These are phyloP conservation scores for Ganoderma boninense DNA, from an alignment of 1,284 basidiomycete species.

Conservation along the genomic window DNA sequence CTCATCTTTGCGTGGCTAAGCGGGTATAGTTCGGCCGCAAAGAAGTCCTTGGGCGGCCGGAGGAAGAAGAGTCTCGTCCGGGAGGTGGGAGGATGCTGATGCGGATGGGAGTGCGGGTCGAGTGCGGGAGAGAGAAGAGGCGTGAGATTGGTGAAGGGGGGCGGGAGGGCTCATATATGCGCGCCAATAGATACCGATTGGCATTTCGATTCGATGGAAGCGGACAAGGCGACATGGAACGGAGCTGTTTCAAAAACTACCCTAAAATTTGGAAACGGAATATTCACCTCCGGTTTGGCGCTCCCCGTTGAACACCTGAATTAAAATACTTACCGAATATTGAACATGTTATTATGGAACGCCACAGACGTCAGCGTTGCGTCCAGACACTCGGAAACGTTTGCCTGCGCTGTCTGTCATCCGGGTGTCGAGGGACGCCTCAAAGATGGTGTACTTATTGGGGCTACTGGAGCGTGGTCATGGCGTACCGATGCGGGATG, in stretches of 20 bases:
- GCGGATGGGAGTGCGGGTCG: no score
- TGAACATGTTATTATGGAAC: background rate
- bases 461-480: no score
- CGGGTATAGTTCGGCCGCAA: conserved; percentile 28
- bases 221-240: conserved; percentile 1
- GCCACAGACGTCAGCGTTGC: background rate
- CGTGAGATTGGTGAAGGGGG: background rate
- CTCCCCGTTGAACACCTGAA: background rate
- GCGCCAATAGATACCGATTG: background rate
- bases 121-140: conserved; percentile 10
- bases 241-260: background rate
- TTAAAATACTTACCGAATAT: background rate
- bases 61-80: background rate
- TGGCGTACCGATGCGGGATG: no score
- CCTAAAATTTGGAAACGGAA: background rate
- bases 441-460: no score
- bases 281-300: background rate
- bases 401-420: no score
- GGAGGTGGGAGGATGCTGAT: background rate
- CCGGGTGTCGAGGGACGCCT: background rate
- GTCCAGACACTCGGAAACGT: background rate
- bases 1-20: conserved; percentile 20
- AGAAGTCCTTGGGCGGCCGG: background rate
- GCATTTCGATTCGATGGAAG: background rate
- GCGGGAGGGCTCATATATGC: background rate